phyloP scores from a whole-genome alignment of 2,329 filamentous ascomycete genomes.

The Neoascochyta sp. region DNA sequence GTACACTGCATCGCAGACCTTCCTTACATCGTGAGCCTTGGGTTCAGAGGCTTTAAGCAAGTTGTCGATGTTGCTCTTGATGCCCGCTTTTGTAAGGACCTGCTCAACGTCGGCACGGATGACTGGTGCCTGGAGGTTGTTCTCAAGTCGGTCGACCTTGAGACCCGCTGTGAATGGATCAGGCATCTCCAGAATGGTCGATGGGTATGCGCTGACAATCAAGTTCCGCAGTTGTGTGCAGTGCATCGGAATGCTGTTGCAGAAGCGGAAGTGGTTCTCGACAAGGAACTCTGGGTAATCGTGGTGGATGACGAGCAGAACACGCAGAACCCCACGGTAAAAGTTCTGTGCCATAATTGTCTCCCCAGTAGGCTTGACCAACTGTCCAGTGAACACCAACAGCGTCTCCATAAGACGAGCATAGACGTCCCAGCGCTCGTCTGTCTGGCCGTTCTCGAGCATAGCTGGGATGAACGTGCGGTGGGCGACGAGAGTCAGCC shows the following conservation, averaged over 20 bases:
- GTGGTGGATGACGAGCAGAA: constrained; percentile 82
- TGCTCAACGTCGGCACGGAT: constrained; percentile 61
- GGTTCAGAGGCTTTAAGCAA: constrained; percentile 53
- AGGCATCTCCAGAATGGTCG: constrained; percentile 65
- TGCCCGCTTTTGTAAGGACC: constrained; percentile 48
- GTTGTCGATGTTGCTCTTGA: constrained; percentile 53
- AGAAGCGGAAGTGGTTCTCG: constrained; percentile 79
- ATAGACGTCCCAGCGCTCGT: constrained; percentile 70
- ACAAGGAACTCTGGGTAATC: constrained; percentile 93
- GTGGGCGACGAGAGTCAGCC: constrained; percentile 79
- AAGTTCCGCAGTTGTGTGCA: constrained; percentile 87
- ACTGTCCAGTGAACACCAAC: constrained; percentile 70
- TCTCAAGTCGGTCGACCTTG: constrained; percentile 73
- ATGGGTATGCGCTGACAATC: constrained; percentile 75
- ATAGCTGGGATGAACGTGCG: constrained; percentile 78
- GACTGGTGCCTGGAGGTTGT: constrained; percentile 64
- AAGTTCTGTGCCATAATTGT: constrained; percentile 71
- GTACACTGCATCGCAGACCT: constrained; percentile 70
- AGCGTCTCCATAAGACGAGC: constrained; percentile 70
- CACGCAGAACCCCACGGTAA: constrained; percentile 77
- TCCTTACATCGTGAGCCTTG: constrained; percentile 69
- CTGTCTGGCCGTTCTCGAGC: constrained; percentile 57
- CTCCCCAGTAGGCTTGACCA: constrained; percentile 70
- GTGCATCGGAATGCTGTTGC: constrained; percentile 74
- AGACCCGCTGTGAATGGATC: constrained; percentile 70